A percentile compares a stretch with the other conserved stretches of the same genome.
Evolutionary conservation across 176 grass and related monocot genomes (phyloP).

Genomic region (Paspalum notatum): DNA sequence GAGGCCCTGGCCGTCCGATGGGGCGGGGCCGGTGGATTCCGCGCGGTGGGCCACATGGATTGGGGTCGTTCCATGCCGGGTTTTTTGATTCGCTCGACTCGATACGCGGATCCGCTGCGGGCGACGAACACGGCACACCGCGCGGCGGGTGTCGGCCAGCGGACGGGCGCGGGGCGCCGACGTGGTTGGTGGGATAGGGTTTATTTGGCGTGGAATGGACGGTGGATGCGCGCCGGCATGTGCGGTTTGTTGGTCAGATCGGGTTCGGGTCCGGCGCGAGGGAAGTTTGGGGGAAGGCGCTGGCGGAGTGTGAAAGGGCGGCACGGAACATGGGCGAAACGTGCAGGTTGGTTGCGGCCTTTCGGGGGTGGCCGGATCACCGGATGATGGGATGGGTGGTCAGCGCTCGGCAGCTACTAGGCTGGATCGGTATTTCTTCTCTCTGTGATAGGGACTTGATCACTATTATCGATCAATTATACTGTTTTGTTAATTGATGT

Average conservation of each 20-base stretch:
- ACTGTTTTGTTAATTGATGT: background rate
- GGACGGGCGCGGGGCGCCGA: background rate
- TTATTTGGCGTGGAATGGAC: slow-evolving; percentile 13
- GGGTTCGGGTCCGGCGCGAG: background rate
- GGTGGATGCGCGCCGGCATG: slow-evolving; percentile 22
- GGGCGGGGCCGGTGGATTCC: background rate
- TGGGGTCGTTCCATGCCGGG: background rate
- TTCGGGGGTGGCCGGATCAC: background rate
- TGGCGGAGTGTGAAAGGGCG: background rate
- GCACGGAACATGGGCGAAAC: slow-evolving; percentile 42
- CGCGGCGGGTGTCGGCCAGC: background rate
- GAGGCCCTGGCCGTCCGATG: slow-evolving; percentile 21
- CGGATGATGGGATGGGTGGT: background rate
- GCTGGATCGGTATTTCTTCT: background rate
- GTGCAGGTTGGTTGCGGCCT: slow-evolving; percentile 26
- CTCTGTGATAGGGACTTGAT: slow-evolving; percentile 4
- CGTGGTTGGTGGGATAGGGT: slow-evolving; percentile 33
- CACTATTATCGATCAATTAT: background rate
- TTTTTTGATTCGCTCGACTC: slow-evolving; percentile 11
- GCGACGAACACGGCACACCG: background rate
- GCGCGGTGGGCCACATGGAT: slow-evolving; percentile 24
- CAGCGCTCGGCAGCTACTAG: background rate
- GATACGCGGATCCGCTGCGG: background rate
- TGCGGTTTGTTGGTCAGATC: slow-evolving; percentile 24
- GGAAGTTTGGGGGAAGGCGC: background rate